A percentile compares a stretch with the other conserved stretches of the same genome.
phyloP scores from a whole-genome alignment of 2,329 filamentous ascomycete species.

The Monosporascus sp. region DNA sequence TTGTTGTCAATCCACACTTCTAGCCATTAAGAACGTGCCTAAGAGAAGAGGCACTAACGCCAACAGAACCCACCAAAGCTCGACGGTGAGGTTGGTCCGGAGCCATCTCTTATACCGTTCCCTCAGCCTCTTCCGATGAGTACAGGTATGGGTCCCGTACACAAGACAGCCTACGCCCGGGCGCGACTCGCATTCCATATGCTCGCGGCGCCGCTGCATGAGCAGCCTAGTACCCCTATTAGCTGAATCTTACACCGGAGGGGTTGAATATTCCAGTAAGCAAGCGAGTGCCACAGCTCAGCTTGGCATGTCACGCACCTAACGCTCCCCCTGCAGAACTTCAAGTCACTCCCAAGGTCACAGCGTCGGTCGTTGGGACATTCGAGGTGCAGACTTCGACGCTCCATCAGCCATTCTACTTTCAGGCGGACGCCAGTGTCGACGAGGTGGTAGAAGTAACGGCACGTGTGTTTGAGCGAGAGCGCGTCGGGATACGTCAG shows the following conservation, averaged over 20 bases:
- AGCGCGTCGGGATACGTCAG: constrained; percentile 67
- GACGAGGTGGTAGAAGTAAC: constrained; percentile 58
- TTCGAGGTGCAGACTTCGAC: constrained; percentile 57
- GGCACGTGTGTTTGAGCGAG: constrained; percentile 61
- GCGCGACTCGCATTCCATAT: constrained; percentile 54
- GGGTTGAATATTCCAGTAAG: no score
- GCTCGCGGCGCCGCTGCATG: constrained; percentile 54
- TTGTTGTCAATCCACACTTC: not conserved
- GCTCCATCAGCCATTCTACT: constrained; percentile 63
- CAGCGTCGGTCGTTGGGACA: constrained; percentile 56
- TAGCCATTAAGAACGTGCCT: constrained; percentile 25
- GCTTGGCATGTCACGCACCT: constrained; percentile 34
- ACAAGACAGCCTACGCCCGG: constrained; percentile 52
- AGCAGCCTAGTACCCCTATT: constrained; percentile 35
- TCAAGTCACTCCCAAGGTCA: constrained; percentile 52
- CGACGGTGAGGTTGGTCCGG: constrained; percentile 36
- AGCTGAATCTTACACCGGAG: no score
- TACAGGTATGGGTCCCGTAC: constrained; percentile 43
- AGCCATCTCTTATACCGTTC: constrained; percentile 44
- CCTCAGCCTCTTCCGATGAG: constrained; percentile 35
- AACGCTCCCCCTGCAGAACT: constrained; percentile 56
- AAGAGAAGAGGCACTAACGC: constrained; percentile 34
- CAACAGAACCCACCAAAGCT: constrained; percentile 44
- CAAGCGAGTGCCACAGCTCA: no score
- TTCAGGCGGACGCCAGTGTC: constrained; percentile 62